phyloP scores from a whole-genome alignment of 2,329 filamentous ascomycete species.

The Claviceps paspali region DNA sequence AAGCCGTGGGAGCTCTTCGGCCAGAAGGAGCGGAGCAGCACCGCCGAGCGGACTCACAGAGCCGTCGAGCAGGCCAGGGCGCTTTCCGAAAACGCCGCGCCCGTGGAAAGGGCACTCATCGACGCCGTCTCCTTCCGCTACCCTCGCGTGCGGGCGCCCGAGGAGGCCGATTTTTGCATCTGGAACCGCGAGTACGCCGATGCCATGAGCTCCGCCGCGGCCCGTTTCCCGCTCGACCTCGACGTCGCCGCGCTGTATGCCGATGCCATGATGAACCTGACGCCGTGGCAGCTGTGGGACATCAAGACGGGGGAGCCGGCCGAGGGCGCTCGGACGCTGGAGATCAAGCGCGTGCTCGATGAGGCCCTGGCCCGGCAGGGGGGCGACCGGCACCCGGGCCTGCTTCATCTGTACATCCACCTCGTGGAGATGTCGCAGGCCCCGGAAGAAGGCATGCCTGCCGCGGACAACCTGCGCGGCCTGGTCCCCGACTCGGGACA shows the following conservation, averaged over 20 bases:
- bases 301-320: slow-evolving; percentile 18
- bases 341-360: slow-evolving; percentile 20
- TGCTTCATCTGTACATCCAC: slow-evolving; percentile 64
- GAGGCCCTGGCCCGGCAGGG: slow-evolving; percentile 30
- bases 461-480: slow-evolving; percentile 45
- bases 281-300: slow-evolving; percentile 31
- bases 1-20: slow-evolving; percentile 65
- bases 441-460: slow-evolving; percentile 46
- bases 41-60: slow-evolving; percentile 23
- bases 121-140: slow-evolving; percentile 47
- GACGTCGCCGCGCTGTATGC: slow-evolving; percentile 22
- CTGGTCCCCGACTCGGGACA: slow-evolving; percentile 57
- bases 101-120: slow-evolving; percentile 46
- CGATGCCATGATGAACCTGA: slow-evolving; percentile 32
- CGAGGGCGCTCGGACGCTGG: slow-evolving; percentile 16
- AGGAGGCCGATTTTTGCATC: slow-evolving; percentile 29
- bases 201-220: slow-evolving; percentile 23
- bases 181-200: slow-evolving; percentile 22
- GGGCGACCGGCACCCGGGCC: slow-evolving; percentile 43
- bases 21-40: slow-evolving; percentile 36
- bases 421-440: slow-evolving; percentile 61
- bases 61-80: slow-evolving; percentile 15
- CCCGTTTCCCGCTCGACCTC: slow-evolving; percentile 23
- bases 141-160: slow-evolving; percentile 30
- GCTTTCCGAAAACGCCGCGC: slow-evolving; percentile 7